Evolutionary conservation across 306 rosid genomes (phyloP), one percentile per base, ranked within the genome.

Genomic region (Cajanus cajan): DNA sequence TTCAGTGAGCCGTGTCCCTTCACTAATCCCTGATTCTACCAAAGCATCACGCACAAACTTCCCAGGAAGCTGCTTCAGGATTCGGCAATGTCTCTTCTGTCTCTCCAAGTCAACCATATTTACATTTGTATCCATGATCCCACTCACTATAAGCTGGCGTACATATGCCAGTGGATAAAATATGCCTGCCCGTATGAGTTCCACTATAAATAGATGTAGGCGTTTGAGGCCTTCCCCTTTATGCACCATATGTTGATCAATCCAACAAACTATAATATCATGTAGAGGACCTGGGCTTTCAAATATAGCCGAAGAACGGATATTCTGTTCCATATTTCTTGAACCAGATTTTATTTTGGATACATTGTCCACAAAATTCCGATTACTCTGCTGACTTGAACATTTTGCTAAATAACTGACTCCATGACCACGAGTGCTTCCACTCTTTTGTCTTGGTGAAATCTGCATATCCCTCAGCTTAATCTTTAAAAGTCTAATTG

Each of bases 271-370:
- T 66, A 94, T 58, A 76, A 92, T 88, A 86, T 94, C 97, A 70
- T 94, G 98, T 15, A 94, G 88, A 43, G 97, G 91, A 68, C 98
- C 96, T 6, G 98, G 98, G 80, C 98, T 92, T 78, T 92, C 96
- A 80, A 88, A 88, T 73, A 87, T 65, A 70, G 62, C 80, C 47
- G 85, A 85, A 67, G 85, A 85, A 47, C 76, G 36, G 54, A 70
- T 74, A 75, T 66, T 80, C 47, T 61, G 82, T 39, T 84, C 87
- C 78, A 69, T 72, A 71, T 19, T 75, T 80, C 80, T 90, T 43
- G 80, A 79, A 74, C 68, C 70, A 58, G 75, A 76, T 58, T 84
- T 90, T 24, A 74, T 39, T 79, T 82, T 90, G 65, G 18, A 71
- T 8, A 69, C 78, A 71, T 80, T 81, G 14, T 75, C 83, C 85